Evolutionary conservation across 2,329 filamentous ascomycete genomes (phyloP), one percentile per base, ranked within the genome.

Genomic region (Emydomyces testavorans): DNA sequence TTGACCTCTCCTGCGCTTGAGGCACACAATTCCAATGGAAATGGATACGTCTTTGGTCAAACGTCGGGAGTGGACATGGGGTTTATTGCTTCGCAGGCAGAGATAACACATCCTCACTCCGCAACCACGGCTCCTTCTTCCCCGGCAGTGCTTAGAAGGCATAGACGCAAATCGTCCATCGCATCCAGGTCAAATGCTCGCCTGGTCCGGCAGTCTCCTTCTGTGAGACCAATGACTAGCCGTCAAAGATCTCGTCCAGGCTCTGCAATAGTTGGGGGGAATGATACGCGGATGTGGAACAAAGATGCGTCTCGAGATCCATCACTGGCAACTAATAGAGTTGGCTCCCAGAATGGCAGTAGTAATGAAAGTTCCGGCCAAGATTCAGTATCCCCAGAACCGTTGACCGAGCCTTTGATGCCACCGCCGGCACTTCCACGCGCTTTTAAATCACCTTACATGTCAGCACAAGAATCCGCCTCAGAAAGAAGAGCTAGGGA

Each of bases 1-100:
- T 61, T 73, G 28, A 72, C 69, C 1, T 73, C 71, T 7, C 71
- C 71, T 2, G 71, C 71, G n/a, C 62, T 73, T 23, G 69, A 73
- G 57, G 70, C 71, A 6, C 68, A 70, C 45, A 64, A 64, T 36
- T 50, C 64, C 50, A 62, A 61, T 50, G 53, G 58, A 23, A 61
- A 63, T 52, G 55, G 58, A 38, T 66, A 64, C 44, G 58, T 61
- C 10, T 65, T 65, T 42, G 61, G 63, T 32, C 58, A 59, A 7
- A 57, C 59, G 28, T 61, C 65, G 37, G 55, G 64, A 11, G 62
- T 62, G 2, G 66, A 69, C 40, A 65, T 66, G 36, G 64, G 63
- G 1, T 67, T 68, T 45, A 60, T 67, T 6, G 62, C 64, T 15
- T 71, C 68, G 1, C 67, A 64, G 2, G 57, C 65, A 3, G 70